phyloP scores from a whole-genome alignment of 306 rosid species.

The Acmispon strigosus region DNA sequence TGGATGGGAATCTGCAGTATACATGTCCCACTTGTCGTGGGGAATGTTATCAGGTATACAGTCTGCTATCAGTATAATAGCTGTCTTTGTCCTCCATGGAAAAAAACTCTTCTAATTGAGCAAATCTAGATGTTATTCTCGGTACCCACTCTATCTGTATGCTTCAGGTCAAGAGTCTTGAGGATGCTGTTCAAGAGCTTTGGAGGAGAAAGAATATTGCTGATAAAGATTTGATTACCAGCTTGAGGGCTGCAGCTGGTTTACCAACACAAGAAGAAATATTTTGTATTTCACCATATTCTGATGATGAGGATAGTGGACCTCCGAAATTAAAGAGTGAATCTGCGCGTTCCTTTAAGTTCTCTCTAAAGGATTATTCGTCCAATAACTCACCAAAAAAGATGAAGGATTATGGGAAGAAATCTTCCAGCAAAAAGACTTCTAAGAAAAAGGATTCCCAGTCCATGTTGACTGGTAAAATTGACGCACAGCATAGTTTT shows the following conservation, averaged over 20 bases:
- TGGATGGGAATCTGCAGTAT: constrained; percentile 89
- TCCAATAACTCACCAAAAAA: constrained; percentile 69
- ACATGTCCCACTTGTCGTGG: constrained; percentile 97
- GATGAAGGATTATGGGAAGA: constrained; percentile 61
- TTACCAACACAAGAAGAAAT: constrained; percentile 92
- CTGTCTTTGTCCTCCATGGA: neutral
- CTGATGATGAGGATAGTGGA: constrained; percentile 84
- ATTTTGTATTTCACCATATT: constrained; percentile 81
- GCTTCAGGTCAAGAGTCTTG: constrained; percentile 73
- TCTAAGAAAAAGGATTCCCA: constrained; percentile 54
- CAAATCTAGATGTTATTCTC: constrained; percentile 8
- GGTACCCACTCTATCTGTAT: neutral
- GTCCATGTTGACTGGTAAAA: constrained; percentile 33
- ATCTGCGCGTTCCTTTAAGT: constrained; percentile 66
- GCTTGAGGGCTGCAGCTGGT: constrained; percentile 95
- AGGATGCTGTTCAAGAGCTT: constrained; percentile 94
- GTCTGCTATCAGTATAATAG: neutral
- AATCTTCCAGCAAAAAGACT: constrained; percentile 53
- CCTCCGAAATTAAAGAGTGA: constrained; percentile 64
- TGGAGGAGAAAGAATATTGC: constrained; percentile 87
- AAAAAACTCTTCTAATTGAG: neutral
- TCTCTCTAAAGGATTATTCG: constrained; percentile 71
- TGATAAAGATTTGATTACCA: constrained; percentile 65
- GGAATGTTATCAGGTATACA: constrained; percentile 87
- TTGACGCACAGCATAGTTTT: constrained; percentile 37